A percentile compares a stretch with the other conserved stretches of the same genome.
Evolutionary conservation across 306 rosid genomes (phyloP).

Genomic region (Vigna nakashimae): DNA sequence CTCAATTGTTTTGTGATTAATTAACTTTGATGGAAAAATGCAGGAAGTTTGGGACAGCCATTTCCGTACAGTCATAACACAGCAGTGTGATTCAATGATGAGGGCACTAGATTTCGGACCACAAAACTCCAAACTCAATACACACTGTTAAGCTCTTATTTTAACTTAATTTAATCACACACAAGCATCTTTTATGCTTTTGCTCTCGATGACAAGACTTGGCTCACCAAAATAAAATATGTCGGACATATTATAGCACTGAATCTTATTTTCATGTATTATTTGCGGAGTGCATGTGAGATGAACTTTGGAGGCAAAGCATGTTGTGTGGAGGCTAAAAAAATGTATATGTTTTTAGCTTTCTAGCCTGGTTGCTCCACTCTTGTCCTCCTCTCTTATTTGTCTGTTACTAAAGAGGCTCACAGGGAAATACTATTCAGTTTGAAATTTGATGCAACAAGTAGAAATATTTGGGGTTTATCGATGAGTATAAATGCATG

Average conservation of each 20-base stretch:
- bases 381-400: constrained; percentile 48
- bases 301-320: constrained; percentile 47
- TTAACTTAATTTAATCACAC: not conserved
- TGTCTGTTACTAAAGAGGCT: not conserved
- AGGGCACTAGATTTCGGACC: constrained; percentile 50
- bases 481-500: too few relatives aligned
- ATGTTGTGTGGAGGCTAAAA: constrained; percentile 18
- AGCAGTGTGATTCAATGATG: constrained; percentile 47
- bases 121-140: constrained; percentile 42
- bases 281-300: constrained; percentile 46
- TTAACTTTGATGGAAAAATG: constrained; percentile 9
- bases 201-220: constrained; percentile 7
- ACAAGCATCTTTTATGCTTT: constrained; percentile 6
- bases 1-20: not conserved
- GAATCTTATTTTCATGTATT: constrained; percentile 45
- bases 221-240: constrained; percentile 9
- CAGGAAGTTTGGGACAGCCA: constrained; percentile 27
- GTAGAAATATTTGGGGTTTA: too few relatives aligned
- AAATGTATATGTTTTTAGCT: constrained; percentile 47
- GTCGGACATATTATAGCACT: constrained; percentile 47
- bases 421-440: too few relatives aligned
- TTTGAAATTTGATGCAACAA: too few relatives aligned
- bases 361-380: constrained; percentile 69
- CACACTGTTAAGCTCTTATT: constrained; percentile 48
- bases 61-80: constrained; percentile 32